Evolutionary conservation across 2,329 filamentous ascomycete species (phyloP), one percentile per base, ranked within the genome.

Genomic region (Microdochium bolleyi): DNA sequence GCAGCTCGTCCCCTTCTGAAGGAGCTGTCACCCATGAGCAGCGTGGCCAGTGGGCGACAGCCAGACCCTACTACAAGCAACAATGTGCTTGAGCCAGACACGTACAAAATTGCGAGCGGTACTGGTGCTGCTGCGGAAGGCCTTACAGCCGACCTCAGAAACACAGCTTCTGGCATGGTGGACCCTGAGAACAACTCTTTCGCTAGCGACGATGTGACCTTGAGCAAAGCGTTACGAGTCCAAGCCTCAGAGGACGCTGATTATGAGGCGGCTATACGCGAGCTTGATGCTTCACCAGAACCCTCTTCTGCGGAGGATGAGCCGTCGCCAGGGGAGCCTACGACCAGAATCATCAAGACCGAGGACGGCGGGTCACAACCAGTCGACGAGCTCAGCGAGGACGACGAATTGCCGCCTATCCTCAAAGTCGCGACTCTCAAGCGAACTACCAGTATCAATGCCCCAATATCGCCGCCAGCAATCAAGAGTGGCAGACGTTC

Each of bases 21-120:
- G 5, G 48, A 62, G 1, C 62, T 62, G 24, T 73, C 72, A 0
- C 72, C 73, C 21, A 62, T 62, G 9, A 69, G 67, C 54, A 80
- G 72, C 58, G 62, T 70, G 57, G 68, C 49, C 54, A 80, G 73
- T 59, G 78, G 77, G 24, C 71, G 76, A 14, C 79, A 82, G 53
- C 72, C 73, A 3, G 75, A 78, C 53, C 72, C 70, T 4, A 62
- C 68, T 13, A 69, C 70, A 51, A 67, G 71, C 34, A 61, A 66
- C 38, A 67, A 67, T 38, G 55, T 57, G 19, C 61, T 55, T 13
- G 54, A 58, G 9, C 52, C 53, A 3, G 60, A 68, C 3, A 63
- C 67, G 1, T 58, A 66, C 0, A 50, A 37, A 37, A 34, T 44
- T 13, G 52, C 50, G 14, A 59, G 54, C 3, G 57, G 52, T n/a